These are phyloP conservation scores for Pestalotiopsis sp. DNA, from an alignment of 2,329 filamentous ascomycete genomes.

Conservation along the genomic window DNA sequence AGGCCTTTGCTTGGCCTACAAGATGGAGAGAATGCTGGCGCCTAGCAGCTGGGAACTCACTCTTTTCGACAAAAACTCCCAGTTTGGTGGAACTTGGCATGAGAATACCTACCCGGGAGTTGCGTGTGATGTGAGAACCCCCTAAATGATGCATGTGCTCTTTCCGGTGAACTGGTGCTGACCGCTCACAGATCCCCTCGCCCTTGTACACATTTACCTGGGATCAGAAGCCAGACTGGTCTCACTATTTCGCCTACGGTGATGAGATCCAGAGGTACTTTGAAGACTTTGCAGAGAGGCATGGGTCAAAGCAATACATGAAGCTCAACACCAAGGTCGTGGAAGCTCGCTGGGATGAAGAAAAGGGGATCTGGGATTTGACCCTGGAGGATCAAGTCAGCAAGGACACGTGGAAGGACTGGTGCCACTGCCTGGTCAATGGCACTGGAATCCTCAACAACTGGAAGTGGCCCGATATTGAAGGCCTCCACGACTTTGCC, in stretches of 20 bases:
- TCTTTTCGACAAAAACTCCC: constrained; percentile 35
- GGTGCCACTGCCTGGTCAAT: constrained; percentile 50
- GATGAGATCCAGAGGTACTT: constrained; percentile 34
- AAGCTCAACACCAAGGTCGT: constrained; percentile 45
- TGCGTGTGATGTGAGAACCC: constrained; percentile 18
- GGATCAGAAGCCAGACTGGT: constrained; percentile 33
- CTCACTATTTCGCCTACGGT: constrained; percentile 27
- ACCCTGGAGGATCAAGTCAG: constrained; percentile 27
- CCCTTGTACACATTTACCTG: constrained; percentile 24
- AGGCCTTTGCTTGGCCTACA: constrained; percentile 31
- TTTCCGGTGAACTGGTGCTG: not conserved
- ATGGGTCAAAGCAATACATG: constrained; percentile 42
- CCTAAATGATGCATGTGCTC: not conserved
- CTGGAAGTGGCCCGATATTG: constrained; percentile 54
- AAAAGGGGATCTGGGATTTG: constrained; percentile 38
- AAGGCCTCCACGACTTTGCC: constrained; percentile 51
- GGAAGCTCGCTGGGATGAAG: constrained; percentile 46
- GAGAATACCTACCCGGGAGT: constrained; percentile 28
- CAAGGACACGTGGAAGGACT: constrained; percentile 32
- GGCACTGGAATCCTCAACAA: constrained; percentile 53
- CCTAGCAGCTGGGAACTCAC: constrained; percentile 31
- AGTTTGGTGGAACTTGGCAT: constrained; percentile 29
- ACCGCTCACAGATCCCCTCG: constrained; percentile 16
- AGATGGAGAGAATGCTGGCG: constrained; percentile 30
- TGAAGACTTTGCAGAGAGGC: constrained; percentile 31